These are phyloP conservation scores for Pseudopyrenochaeta lycopersici DNA, from an alignment of 2,329 filamentous ascomycete genomes.

Conservation along the genomic window DNA sequence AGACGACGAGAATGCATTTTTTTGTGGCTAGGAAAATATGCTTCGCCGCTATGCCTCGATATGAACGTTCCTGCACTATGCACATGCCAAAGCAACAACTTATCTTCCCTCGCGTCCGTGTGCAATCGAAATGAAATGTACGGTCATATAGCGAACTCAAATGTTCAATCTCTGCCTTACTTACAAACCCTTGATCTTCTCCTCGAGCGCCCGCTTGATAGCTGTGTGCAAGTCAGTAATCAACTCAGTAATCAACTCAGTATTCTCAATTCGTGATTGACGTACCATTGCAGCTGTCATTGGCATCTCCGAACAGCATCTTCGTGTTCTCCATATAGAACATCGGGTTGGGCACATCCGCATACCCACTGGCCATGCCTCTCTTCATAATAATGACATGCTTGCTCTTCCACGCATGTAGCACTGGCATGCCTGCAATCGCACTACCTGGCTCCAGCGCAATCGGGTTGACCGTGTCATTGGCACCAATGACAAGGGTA, in stretches of 20 bases:
- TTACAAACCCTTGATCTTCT: constrained; percentile 44
- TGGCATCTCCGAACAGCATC: constrained; percentile 93
- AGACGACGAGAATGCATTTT: not conserved
- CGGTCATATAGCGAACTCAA: not conserved
- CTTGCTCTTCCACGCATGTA: constrained; percentile 94
- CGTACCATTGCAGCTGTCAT: constrained; percentile 76
- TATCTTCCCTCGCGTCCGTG: not conserved
- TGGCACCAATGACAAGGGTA: constrained; percentile 88
- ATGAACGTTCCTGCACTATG: not conserved
- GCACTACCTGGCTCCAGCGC: constrained; percentile 82
- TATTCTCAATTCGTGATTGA: not conserved
- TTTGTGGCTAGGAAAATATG: not conserved
- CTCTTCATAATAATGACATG: constrained; percentile 94
- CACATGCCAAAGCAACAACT: not conserved
- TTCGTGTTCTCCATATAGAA: constrained; percentile 89
- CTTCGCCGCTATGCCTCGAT: constrained; percentile 1
- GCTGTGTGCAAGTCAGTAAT: constrained; percentile 33
- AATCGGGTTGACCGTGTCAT: constrained; percentile 92
- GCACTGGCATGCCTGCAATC: constrained; percentile 91
- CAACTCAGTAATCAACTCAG: not conserved
- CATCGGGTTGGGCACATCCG: constrained; percentile 92
- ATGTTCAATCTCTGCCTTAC: not conserved
- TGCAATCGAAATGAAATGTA: too few relatives aligned
- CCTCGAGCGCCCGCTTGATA: constrained; percentile 48
- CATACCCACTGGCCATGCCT: constrained; percentile 87